Base-by-base conservation (phyloP, 1,284 basidiomycete species). In the Leccinum holopus region DNA sequence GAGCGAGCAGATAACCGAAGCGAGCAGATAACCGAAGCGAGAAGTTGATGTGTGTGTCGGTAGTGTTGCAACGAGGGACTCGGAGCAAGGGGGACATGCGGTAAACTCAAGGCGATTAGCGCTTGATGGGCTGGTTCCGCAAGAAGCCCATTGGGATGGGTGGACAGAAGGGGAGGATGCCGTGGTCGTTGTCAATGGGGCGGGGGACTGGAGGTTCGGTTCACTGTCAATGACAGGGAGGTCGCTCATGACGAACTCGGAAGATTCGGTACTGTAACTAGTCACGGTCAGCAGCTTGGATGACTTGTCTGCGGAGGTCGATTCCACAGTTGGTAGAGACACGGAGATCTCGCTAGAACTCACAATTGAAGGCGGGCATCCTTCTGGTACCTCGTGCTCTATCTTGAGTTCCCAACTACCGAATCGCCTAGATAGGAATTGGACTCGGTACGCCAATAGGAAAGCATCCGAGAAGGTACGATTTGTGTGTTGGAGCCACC, bases 391-490 rank as follows among this genome's bases (percentile, higher is more conserved):
- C 44, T 69, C 70, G 21, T 11, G 71, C n/a, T 72, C 71, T 5
- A 49, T 44, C 39, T 72, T 70, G 11, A 76, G 58, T 8, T 71
- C 72, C 41, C 44, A 61, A 51, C 70, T 67, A 6, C n/a, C 61
- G 84, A 86, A 68, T 86, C 84, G 0, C 85, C 84, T 1, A 87
- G 74, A 63, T 84, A 78, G 2, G 86, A 87, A 6, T 80, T 80
- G 32, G 85, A 83, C 14, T 81, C 79, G 4, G 84, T 79, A 2
- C 82, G 78, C n/a, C 84, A 76, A 57, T 81, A 81, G 1, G 85
- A 86, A 58, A 86, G 69, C n/a, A n/a, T n/a, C n/a, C n/a, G n/a
- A n/a, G 85, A 84, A 1, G 84, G 73, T 14, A 80, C 75, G 21
- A 83, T 75, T 32, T 80, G 75, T 0, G 82, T 85, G 9, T 78